phyloP scores from a whole-genome alignment of 2,329 filamentous ascomycete genomes.

The Scedosporium dehoogii region DNA sequence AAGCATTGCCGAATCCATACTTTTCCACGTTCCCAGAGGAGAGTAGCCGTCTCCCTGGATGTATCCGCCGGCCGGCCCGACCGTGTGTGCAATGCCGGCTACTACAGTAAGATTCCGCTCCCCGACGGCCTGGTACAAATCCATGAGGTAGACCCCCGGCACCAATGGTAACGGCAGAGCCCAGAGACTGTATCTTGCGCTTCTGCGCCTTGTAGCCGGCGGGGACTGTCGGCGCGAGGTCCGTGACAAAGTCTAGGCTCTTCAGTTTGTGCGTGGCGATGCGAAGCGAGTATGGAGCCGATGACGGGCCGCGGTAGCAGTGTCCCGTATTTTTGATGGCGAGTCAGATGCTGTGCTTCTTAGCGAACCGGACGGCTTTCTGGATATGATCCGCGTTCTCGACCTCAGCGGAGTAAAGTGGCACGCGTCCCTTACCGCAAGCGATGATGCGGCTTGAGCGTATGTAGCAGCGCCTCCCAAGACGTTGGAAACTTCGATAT shows the following conservation, averaged over 20 bases:
- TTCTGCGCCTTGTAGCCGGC: not conserved
- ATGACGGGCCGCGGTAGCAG: constrained; percentile 11
- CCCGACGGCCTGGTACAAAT: constrained; percentile 20
- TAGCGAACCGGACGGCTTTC: constrained; percentile 25
- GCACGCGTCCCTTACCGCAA: constrained; percentile 24
- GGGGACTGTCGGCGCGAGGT: constrained; percentile 15
- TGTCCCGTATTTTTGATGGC: constrained; percentile 24
- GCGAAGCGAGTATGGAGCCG: constrained; percentile 18
- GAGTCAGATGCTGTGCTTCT: constrained; percentile 24
- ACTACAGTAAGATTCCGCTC: constrained; percentile 18
- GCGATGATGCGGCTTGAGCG: constrained; percentile 14
- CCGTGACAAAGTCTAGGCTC: constrained; percentile 13
- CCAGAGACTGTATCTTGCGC: constrained; percentile 11
- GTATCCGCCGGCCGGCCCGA: constrained; percentile 50
- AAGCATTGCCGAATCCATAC: constrained; percentile 36
- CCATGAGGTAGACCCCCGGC: constrained; percentile 38
- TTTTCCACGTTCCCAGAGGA: constrained; percentile 28
- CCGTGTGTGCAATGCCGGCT: constrained; percentile 37
- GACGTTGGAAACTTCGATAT: too few relatives aligned
- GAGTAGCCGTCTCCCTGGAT: constrained; percentile 50
- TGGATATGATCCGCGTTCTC: constrained; percentile 22
- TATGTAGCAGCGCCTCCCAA: constrained; percentile 28
- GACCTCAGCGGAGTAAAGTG: constrained; percentile 24
- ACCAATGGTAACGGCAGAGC: constrained; percentile 42
- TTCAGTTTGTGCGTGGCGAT: constrained; percentile 30